Conservation (phyloP, 2,329 filamentous ascomycete species). For the Calonectria hawksworthii region DNA sequence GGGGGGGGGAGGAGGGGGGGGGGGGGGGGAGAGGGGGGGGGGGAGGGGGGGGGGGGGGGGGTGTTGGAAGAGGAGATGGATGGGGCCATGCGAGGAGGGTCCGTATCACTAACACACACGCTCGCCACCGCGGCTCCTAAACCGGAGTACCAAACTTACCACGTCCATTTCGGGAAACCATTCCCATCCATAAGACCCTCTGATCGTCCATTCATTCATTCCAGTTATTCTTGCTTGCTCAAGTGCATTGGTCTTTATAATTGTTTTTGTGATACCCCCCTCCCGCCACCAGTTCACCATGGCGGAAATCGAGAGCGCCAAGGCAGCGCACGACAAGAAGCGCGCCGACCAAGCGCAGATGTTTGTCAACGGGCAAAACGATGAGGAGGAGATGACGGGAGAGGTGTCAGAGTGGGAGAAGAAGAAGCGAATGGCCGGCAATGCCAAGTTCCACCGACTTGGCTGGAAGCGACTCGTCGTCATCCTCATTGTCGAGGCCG, state of each 20-base stretch:
- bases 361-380: background rate
- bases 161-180: background rate
- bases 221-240: background rate
- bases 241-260: background rate
- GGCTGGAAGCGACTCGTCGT: slow-evolving; percentile 29
- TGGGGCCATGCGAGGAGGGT: slow-evolving; percentile 14
- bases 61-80: background rate
- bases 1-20: no score
- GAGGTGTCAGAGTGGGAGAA: slow-evolving; percentile 30
- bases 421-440: slow-evolving; percentile 28
- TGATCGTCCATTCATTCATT: background rate
- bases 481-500: slow-evolving; percentile 30
- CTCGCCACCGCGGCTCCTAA: slow-evolving; percentile 22
- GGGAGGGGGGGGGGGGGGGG: no score
- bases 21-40: no score
- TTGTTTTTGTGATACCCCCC: background rate
- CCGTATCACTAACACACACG: slow-evolving; percentile 6
- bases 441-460: slow-evolving; percentile 29
- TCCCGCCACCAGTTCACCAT: background rate
- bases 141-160: slow-evolving; percentile 12
- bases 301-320: slow-evolving; percentile 9
- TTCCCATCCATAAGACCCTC: slow-evolving; percentile 11
- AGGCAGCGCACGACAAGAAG: slow-evolving; percentile 21
- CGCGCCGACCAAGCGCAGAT: slow-evolving; percentile 12
- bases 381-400: slow-evolving; percentile 25